Conservation (phyloP, 352 stramenopile genomes). For the Globisporangium apiculatum region DNA sequence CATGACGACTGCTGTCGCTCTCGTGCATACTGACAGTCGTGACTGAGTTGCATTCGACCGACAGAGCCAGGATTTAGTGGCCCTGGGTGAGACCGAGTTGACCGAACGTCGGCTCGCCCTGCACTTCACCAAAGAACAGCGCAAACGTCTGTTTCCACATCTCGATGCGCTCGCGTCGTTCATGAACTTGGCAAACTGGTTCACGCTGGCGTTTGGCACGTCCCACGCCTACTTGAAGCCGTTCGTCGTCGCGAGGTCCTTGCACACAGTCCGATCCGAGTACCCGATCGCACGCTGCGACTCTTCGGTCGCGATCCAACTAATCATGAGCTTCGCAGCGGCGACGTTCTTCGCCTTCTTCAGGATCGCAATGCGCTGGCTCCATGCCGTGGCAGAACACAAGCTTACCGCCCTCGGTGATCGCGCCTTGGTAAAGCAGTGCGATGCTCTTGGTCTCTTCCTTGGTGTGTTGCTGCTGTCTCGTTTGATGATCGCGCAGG, state of each 20-base stretch:
- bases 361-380: conserved; percentile 49
- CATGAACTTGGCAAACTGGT: conserved; percentile 45
- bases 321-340: conserved; percentile 49
- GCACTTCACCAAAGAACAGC: conserved; percentile 52
- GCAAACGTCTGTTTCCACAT: conserved; percentile 31
- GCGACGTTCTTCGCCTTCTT: conserved; percentile 45
- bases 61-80: conserved; percentile 8
- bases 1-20: too few relatives aligned
- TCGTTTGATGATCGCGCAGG: too few relatives aligned
- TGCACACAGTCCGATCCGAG: conserved; percentile 21
- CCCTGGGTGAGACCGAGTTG: conserved; percentile 32
- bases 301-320: conserved; percentile 37
- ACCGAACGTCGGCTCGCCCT: conserved; percentile 29
- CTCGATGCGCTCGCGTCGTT: conserved; percentile 36
- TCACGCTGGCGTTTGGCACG: too few relatives aligned
- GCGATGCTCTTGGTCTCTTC: conserved; percentile 40
- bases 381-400: conserved; percentile 32
- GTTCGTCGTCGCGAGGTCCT: conserved; percentile 25
- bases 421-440: conserved; percentile 40
- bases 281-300: conserved; percentile 19
- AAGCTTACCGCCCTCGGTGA: conserved; percentile 46
- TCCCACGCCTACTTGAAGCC: conserved; percentile 27
- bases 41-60: too few relatives aligned
- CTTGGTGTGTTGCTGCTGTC: conserved; percentile 5
- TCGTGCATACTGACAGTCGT: too few relatives aligned